A percentile compares a stretch with the other conserved stretches of the same genome.
Conservation (phyloP, 1,284 basidiomycete genomes). For the Polyporus tsugae region DNA sequence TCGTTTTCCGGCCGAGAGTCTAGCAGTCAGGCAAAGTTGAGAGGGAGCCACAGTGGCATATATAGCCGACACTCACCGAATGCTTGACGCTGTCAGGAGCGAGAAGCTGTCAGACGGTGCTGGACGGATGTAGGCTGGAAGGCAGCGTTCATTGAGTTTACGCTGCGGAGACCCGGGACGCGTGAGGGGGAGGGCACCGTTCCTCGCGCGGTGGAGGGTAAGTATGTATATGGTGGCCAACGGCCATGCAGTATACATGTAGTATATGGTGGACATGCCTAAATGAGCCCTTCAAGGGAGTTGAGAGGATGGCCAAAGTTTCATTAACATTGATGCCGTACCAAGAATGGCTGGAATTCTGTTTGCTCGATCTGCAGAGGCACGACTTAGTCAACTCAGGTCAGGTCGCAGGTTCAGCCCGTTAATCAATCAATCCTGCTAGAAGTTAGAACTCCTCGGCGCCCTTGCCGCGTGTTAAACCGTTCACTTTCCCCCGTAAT, state of each 20-base stretch:
- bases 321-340: constrained; percentile 36
- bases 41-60: constrained; percentile 14
- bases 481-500: constrained; percentile 1
- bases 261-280: background rate
- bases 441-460: constrained; percentile 30
- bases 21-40: constrained; percentile 4
- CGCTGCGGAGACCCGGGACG: constrained; percentile 18
- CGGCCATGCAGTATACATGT: no score
- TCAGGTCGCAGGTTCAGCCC: constrained; percentile 23
- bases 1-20: background rate
- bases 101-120: constrained; percentile 32
- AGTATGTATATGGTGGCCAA: constrained; percentile 7
- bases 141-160: constrained; percentile 27
- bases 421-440: constrained; percentile 41
- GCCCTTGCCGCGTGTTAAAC: constrained; percentile 25
- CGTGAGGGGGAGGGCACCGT: constrained; percentile 9
- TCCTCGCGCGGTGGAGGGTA: constrained; percentile 3
- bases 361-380: constrained; percentile 32
- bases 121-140: constrained; percentile 13
- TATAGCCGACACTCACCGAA: constrained; percentile 25
- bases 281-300: constrained; percentile 1
- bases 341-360: constrained; percentile 29
- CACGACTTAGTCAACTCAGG: constrained; percentile 23
- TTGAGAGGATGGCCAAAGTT: constrained; percentile 19
- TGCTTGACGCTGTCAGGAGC: constrained; percentile 32